Base-by-base conservation (phyloP, 179 eudicot genomes). In the Sideroxylon spinosum region DNA sequence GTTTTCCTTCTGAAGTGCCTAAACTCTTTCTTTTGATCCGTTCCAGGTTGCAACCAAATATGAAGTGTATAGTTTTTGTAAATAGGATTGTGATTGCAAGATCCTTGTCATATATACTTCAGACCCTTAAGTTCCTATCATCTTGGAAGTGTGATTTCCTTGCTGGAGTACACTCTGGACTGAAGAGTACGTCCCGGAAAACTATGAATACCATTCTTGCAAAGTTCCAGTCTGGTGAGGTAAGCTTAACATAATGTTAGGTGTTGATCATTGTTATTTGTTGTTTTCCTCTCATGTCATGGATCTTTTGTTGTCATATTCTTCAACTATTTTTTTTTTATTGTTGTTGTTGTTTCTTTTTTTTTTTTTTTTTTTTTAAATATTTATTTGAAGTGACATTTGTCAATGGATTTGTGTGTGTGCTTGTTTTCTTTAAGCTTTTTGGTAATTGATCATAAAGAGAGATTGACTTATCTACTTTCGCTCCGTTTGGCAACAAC, bases 11-110 rank as follows among this genome's bases (percentile, higher is more conserved):
- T 77, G 64, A 37, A 32, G 61, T 55, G 63, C 63, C 53, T 53
- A 68, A 64, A 76, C 72, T 17, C 16, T 29, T 44, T 49, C 76
- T 74, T 67, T 20, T 37, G 68, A 78, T 81, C 68, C 65, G 73
- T 87, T 71, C 75, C 97, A 95, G 99, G 96, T 83, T 84, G 46
- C 90, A 90, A 68, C 87, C 90, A n/a, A 88, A 88, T 85, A 94
- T 91, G 98, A 95, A 95, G 81, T 95, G 98, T 82, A 95, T 95
- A 72, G 79, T 95, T 69, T 95, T 95, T 79, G 99, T 95, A 77
- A 92, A 87, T 83, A 91, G 99, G 86, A 91, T 94, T 81, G 78
- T 92, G 67, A 81, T 92, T 80, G 99, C 99, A 53, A 91, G 94
- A 84, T 85, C 96, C 77, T 86, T 95, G 81, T 86, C 94, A 0